Evolutionary conservation across 2,329 filamentous ascomycete species (phyloP), one percentile per base, ranked within the genome.

Genomic region (Penicillium sclerotigenum): DNA sequence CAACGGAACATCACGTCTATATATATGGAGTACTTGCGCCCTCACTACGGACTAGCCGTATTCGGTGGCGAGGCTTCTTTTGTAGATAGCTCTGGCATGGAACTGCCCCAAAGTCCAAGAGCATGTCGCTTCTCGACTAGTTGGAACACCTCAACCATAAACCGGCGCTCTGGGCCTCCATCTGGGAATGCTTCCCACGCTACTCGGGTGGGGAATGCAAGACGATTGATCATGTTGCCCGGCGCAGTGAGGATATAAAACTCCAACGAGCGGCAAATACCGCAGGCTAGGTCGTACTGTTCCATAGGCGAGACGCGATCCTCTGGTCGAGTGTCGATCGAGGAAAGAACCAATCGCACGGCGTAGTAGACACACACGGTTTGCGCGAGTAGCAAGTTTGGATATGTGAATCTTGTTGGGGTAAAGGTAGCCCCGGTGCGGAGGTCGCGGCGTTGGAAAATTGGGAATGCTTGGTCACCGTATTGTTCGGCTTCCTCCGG

Each of bases 161-260:
- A 74, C 3, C 47, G 55, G 22, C 68, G 68, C 47, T 74, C 72
- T 3, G 70, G 68, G 1, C 70, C 69, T 5, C 56, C 60, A 4
- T 67, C 65, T 1, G 71, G 71, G 36, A 74, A 69, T 1, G 63
- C 71, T 47, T 74, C 72, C 71, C 71, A 74, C 7, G 72, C 72
- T 1, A 74, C 71, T 2, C 72, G 68, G 6, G 71, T 70, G 2
- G 71, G 62, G 33, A 74, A 73, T 1, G 71, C 71, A 11, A 74
- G 67, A 2, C 72, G 71, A 47, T 74, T 74, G 46, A 74, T 74
- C 72, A 74, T 73, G 50, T 73, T 74, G 1, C 72, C 71, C 0
- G 71, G 71, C 0, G 71, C 66, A 0, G 62, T 71, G 4, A 68
- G 57, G 10, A 74, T 69, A 52, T 74, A 74, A 58, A 64, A 74